Percentiles rank a stretch among this genome's conserved stretches.
phyloP scores from a whole-genome alignment of 2,329 filamentous ascomycete genomes.

The Xylariales sp. region DNA sequence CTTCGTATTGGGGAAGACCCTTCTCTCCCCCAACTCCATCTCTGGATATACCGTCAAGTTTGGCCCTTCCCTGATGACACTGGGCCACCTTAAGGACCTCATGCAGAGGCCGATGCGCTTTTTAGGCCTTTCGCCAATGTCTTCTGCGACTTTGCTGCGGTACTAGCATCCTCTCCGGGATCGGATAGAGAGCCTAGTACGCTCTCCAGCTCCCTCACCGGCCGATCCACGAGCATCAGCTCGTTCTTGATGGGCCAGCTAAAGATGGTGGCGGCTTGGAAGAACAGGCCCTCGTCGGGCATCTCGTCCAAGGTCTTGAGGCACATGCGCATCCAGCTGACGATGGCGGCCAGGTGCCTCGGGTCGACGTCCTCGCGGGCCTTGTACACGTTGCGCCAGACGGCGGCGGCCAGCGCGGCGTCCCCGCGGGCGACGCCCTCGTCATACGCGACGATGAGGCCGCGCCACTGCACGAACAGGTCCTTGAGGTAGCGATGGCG shows the following conservation, averaged over 20 bases:
- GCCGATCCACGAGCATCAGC: slow-evolving; percentile 33
- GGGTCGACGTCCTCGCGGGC: slow-evolving; percentile 50
- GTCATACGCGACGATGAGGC: slow-evolving; percentile 77
- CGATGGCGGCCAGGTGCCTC: slow-evolving; percentile 46
- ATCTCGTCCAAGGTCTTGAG: slow-evolving; percentile 45
- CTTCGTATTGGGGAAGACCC: too few species aligned
- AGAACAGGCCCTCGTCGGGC: slow-evolving; percentile 36
- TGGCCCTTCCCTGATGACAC: too few species aligned
- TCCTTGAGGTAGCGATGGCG: slow-evolving; percentile 74
- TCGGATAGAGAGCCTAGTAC: too few species aligned
- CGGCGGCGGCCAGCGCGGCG: slow-evolving; percentile 70
- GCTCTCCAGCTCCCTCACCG: slow-evolving; percentile 33
- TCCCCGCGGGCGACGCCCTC: slow-evolving; percentile 76
- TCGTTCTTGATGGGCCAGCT: slow-evolving; percentile 34
- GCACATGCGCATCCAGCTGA: slow-evolving; percentile 50
- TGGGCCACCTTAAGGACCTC: too few species aligned
- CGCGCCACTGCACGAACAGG: slow-evolving; percentile 89
- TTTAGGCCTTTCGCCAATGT: too few species aligned
- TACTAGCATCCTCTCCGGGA: too few species aligned
- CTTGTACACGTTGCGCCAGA: slow-evolving; percentile 94
- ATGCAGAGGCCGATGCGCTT: too few species aligned
- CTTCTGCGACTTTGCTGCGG: too few species aligned
- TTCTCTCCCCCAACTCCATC: too few species aligned
- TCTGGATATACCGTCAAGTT: too few species aligned
- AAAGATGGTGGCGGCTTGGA: slow-evolving; percentile 32